Base-by-base conservation (phyloP, 1,284 basidiomycete genomes). In the Papiliotrema fonsecae region DNA sequence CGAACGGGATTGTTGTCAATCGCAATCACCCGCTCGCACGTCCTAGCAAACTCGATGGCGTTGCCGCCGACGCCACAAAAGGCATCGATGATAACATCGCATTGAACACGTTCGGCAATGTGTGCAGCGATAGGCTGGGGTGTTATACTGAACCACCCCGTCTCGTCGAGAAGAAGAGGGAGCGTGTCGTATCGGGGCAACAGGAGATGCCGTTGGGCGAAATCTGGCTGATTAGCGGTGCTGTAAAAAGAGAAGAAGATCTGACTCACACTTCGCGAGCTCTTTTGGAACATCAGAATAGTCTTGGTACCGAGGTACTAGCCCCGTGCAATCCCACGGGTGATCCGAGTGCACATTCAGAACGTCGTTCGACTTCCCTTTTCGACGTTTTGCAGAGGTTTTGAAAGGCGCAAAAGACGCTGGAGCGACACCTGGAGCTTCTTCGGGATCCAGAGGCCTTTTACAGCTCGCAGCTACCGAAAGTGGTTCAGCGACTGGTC, bases 51-150 rank as follows among this genome's bases (percentile, higher is more conserved):
- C 10, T 92, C 90, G 50, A 98, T 98, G 1, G 92, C 83, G 64
- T 99, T 99, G 3, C 96, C 96, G 9, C 96, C 96, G 0, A 97
- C 93, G 0, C 96, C 96, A 65, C 92, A 97, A 67, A 97, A 98
- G 1, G 91, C 90, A 65, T 99, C 96, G 2, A 74, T 47, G 0
- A 72, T 54, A 6, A 64, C 84, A 58, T 84, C 84, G 60, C 86
- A 92, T 22, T 86, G 79, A 76, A 93, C 96, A 25, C 93, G 77
- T 56, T 91, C 85, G 0, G 96, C 94, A 42, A 97, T 96, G 64
- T 92, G 90, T 52, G 81, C 75, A 3, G 94, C 96, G 16, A 99
- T 85, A 30, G 79, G 79, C 64, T 98, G 93, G 0, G 96, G 94
- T 0, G 96, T 99, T 47, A 98, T 85, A 51, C 88, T 92, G 73